A percentile compares a stretch with the other conserved stretches of the same genome.
Conservation (phyloP, 106 monocot species). For the Allium sativum region DNA sequence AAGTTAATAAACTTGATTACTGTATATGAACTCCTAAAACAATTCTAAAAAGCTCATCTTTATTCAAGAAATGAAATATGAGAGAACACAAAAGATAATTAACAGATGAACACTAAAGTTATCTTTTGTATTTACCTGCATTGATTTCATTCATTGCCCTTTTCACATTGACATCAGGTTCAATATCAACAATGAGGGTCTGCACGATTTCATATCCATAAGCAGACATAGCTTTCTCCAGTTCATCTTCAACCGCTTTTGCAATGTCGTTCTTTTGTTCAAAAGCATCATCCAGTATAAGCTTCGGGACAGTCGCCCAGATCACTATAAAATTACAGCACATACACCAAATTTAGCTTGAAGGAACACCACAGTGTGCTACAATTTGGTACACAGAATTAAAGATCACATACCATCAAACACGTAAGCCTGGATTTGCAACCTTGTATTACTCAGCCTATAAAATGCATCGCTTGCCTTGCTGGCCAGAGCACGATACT, state of each 20-base stretch:
- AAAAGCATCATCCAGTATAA: constrained; percentile 63
- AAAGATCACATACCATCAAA: constrained; percentile 54
- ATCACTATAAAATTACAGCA: constrained; percentile 35
- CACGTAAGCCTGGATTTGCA: constrained; percentile 81
- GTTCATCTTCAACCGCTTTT: constrained; percentile 63
- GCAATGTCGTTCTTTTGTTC: constrained; percentile 87
- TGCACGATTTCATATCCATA: constrained; percentile 84
- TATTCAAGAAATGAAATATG: no score
- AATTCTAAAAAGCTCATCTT: no score
- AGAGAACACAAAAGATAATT: no score
- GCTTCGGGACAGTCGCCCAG: constrained; percentile 72
- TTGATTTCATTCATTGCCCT: constrained; percentile 87
- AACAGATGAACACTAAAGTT: no score
- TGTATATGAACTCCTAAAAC: no score
- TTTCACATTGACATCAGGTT: constrained; percentile 72
- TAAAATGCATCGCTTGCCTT: constrained; percentile 73
- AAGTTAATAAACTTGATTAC: no score
- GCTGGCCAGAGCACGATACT: constrained; percentile 56
- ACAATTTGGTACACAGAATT: no score
- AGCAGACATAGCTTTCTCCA: constrained; percentile 86
- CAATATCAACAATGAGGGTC: constrained; percentile 77
- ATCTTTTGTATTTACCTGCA: constrained; percentile 28
- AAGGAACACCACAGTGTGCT: no score
- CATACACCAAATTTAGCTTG: no score
- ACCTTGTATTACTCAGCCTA: constrained; percentile 57